phyloP scores from a whole-genome alignment of 352 stramenopile species.

The Globisporangium splendens region DNA sequence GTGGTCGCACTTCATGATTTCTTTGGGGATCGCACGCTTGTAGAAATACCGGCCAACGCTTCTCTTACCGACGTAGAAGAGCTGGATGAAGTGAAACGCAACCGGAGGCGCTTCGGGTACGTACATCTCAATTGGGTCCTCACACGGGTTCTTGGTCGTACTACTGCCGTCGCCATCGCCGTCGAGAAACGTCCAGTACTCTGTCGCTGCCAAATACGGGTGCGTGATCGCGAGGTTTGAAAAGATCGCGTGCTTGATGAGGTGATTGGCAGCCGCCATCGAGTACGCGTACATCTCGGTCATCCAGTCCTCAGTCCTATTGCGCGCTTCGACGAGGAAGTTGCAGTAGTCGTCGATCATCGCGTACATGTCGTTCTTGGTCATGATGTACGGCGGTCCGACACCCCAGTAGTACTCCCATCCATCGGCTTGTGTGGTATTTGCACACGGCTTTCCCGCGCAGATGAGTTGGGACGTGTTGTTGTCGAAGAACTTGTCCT shows the following conservation, averaged over 20 bases:
- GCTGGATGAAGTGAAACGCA: slow-evolving; percentile 25
- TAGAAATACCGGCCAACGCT: slow-evolving; percentile 8
- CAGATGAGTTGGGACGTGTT: slow-evolving; percentile 2
- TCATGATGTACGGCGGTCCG: slow-evolving; percentile 39
- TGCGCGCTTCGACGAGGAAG: slow-evolving; percentile 16
- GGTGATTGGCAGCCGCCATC: slow-evolving; percentile 22
- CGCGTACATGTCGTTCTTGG: slow-evolving; percentile 17
- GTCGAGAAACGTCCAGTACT: slow-evolving; percentile 22
- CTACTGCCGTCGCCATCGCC: not conserved
- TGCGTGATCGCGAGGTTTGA: slow-evolving; percentile 21
- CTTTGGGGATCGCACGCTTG: slow-evolving; percentile 13
- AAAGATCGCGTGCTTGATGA: slow-evolving; percentile 29
- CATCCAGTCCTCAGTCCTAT: slow-evolving; percentile 23
- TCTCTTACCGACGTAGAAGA: slow-evolving; percentile 4
- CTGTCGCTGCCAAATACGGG: slow-evolving; percentile 9
- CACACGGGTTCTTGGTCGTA: slow-evolving; percentile 18
- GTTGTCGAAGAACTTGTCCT: slow-evolving; percentile 21
- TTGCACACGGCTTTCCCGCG: not conserved
- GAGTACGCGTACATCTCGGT: slow-evolving; percentile 30
- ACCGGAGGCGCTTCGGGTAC: slow-evolving; percentile 18
- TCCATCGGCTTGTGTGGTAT: slow-evolving; percentile 12
- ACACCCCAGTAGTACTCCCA: slow-evolving; percentile 22
- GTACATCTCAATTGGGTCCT: slow-evolving; percentile 12
- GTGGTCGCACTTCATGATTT: slow-evolving; percentile 12
- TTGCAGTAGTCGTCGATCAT: slow-evolving; percentile 28